Evolutionary conservation across 495 filamentous ascomycete genomes (phyloP).

Genomic region (Ramalina intermedia): DNA sequence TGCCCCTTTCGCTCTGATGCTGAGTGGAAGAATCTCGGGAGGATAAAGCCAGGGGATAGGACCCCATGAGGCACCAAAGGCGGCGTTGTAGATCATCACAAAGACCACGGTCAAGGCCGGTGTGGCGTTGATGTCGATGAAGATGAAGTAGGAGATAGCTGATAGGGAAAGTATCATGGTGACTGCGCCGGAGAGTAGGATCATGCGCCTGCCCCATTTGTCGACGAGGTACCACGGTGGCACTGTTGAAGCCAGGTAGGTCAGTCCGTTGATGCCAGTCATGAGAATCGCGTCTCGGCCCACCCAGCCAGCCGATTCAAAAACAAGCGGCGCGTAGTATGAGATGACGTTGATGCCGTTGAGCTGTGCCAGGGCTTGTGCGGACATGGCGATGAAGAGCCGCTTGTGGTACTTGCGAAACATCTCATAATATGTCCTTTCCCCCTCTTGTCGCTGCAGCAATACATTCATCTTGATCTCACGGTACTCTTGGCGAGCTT

Average conservation of each 20-base stretch:
- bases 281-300: conserved; percentile 86
- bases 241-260: conserved; percentile 79
- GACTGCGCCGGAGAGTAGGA: conserved; percentile 80
- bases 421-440: conserved; percentile 86
- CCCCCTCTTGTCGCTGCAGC: conserved; percentile 83
- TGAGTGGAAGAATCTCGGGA: conserved; percentile 90
- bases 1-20: conserved; percentile 93
- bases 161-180: conserved; percentile 88
- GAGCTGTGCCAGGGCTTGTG: conserved; percentile 85
- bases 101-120: conserved; percentile 77
- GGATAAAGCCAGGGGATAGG: conserved; percentile 97
- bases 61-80: conserved; percentile 98
- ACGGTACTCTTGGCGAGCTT: conserved; percentile 85
- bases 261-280: conserved; percentile 92
- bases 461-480: conserved; percentile 98
- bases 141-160: conserved; percentile 88
- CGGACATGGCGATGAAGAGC: conserved; percentile 98
- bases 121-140: conserved; percentile 62
- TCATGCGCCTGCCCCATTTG: conserved; percentile 75
- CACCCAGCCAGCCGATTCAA: conserved; percentile 87
- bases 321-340: conserved; percentile 93
- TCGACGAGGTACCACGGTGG: conserved; percentile 98
- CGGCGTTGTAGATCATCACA: conserved; percentile 97
- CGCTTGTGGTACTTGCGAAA: conserved; percentile 83
- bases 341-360: conserved; percentile 99